Percentiles rank a stretch among this genome's conserved stretches.
Conservation (phyloP, 2,329 filamentous ascomycete species). For the Phyllachora maydis region DNA sequence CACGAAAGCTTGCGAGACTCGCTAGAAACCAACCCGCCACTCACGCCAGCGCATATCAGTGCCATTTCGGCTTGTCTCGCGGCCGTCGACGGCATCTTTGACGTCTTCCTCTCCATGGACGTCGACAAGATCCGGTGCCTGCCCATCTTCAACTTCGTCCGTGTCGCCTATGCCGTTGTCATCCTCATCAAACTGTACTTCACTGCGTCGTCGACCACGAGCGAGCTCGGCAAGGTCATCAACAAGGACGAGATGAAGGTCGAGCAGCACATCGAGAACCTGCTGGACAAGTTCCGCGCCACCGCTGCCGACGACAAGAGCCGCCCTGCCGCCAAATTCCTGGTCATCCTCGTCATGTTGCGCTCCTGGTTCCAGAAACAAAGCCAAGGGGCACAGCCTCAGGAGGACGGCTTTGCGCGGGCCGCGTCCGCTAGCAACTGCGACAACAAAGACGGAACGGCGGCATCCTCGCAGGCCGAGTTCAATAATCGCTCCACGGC, state of each 20-base stretch:
- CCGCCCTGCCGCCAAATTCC: slow-evolving; percentile 47
- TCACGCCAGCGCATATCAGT: slow-evolving; percentile 40
- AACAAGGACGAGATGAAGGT: slow-evolving; percentile 45
- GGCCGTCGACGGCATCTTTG: slow-evolving; percentile 45
- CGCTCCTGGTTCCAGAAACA: slow-evolving; percentile 46
- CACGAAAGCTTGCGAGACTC: slow-evolving; percentile 20
- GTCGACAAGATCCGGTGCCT: slow-evolving; percentile 36
- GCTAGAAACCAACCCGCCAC: slow-evolving; percentile 13
- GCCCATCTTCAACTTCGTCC: slow-evolving; percentile 51
- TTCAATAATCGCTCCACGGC: slow-evolving; percentile 13
- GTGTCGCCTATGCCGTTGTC: slow-evolving; percentile 50
- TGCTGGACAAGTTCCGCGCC: slow-evolving; percentile 46
- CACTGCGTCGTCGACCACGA: slow-evolving; percentile 39
- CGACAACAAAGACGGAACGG: slow-evolving; percentile 3
- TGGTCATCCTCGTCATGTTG: slow-evolving; percentile 49
- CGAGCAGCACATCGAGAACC: slow-evolving; percentile 43
- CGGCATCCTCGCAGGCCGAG: slow-evolving; percentile 8
- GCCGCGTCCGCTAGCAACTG: slow-evolving; percentile 1
- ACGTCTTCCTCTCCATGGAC: slow-evolving; percentile 42
- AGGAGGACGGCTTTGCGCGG: background rate
- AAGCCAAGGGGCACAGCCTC: slow-evolving; percentile 8
- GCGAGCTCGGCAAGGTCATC: slow-evolving; percentile 50
- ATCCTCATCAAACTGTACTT: slow-evolving; percentile 58
- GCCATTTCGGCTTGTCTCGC: slow-evolving; percentile 45
- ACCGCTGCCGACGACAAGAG: slow-evolving; percentile 43